These are phyloP conservation scores for Amaranthus hypochondriacus DNA, from an alignment of 148 eudicot species.

Conservation along the genomic window DNA sequence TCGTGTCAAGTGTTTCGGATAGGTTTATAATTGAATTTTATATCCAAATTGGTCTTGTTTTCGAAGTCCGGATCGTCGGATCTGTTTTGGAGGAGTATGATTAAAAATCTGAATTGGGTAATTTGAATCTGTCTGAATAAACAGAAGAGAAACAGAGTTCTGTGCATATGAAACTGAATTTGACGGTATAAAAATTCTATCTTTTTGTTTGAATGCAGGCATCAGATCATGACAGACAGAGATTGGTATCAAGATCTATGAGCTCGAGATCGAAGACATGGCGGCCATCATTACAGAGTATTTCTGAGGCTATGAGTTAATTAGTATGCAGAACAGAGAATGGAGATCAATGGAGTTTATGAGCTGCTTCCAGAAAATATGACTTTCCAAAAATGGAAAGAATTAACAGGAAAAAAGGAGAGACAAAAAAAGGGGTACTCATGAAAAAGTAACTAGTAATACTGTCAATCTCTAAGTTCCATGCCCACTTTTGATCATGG, in stretches of 20 bases:
- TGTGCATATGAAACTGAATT: not conserved
- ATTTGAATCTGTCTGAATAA: not conserved
- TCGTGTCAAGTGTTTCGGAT: too few relatives aligned
- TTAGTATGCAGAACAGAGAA: not conserved
- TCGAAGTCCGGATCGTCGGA: too few relatives aligned
- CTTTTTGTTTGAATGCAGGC: slow-evolving; percentile 24
- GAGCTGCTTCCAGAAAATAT: slow-evolving; percentile 12
- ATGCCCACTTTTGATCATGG: slow-evolving; percentile 22
- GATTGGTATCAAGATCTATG: slow-evolving; percentile 42
- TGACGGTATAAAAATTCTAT: not conserved
- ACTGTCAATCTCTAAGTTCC: not conserved
- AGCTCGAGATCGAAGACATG: slow-evolving; percentile 61
- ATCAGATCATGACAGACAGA: slow-evolving; percentile 31
- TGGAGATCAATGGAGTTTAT: not conserved
- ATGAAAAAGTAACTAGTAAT: not conserved
- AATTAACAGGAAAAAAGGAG: not conserved
- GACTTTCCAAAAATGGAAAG: not conserved
- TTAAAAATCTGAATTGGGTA: not conserved
- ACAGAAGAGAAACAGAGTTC: slow-evolving; percentile 1
- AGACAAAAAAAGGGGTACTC: not conserved
- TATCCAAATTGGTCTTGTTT: too few relatives aligned
- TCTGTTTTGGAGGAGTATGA: too few relatives aligned
- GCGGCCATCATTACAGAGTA: slow-evolving; percentile 79
- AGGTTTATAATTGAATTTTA: too few relatives aligned
- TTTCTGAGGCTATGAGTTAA: slow-evolving; percentile 61